Evolutionary conservation across 768 basidiomycete genomes (phyloP), one percentile per base, ranked within the genome.

Genomic region (Inosperma sp.): DNA sequence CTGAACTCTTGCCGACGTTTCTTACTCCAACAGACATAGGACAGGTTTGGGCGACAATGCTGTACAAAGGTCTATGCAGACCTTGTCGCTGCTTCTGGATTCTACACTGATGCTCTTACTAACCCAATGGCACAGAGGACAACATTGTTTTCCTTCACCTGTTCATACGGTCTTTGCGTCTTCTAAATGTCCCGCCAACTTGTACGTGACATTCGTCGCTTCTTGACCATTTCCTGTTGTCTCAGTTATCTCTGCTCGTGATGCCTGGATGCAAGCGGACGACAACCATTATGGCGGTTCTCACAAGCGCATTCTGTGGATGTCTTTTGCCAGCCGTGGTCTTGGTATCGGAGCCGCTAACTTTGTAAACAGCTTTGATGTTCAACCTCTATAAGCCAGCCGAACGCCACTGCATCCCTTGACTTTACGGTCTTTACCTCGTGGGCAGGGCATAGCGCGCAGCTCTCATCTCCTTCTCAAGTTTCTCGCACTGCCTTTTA

Each of bases 1-100:
- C n/a, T n/a, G n/a, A n/a, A n/a, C n/a, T n/a, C n/a, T n/a, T n/a
- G n/a, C n/a, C n/a, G n/a, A n/a, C n/a, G n/a, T n/a, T n/a, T n/a
- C n/a, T n/a, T n/a, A n/a, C n/a, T n/a, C n/a, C n/a, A n/a, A n/a
- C 22, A 68, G 69, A 55, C 25, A 80, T 81, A 51, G 82, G 82
- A 25, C 79, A 82, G 59, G 69, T 82, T 19, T 74, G 72, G 73
- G 72, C 73, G 21, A 74, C 71, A 57, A 65, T 65, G 7, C 64
- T 72, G 1, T 69, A 73, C 59, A 68, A 71, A 31, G n/a, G 68
- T 73, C 34, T 70, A 70, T 44, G 70, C 73, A 5, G 59, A 64
- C 8, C 68, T 74, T 27, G 67, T 73, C 14, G 56, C 21, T 3
- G 54, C 55, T 7, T 56, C 68, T 36, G 72, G 71, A 4, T 73